Percentiles rank a stretch among this genome's conserved stretches.
Evolutionary conservation across 1,284 basidiomycete species (phyloP).

Genomic region (Xerocomus subilludens): DNA sequence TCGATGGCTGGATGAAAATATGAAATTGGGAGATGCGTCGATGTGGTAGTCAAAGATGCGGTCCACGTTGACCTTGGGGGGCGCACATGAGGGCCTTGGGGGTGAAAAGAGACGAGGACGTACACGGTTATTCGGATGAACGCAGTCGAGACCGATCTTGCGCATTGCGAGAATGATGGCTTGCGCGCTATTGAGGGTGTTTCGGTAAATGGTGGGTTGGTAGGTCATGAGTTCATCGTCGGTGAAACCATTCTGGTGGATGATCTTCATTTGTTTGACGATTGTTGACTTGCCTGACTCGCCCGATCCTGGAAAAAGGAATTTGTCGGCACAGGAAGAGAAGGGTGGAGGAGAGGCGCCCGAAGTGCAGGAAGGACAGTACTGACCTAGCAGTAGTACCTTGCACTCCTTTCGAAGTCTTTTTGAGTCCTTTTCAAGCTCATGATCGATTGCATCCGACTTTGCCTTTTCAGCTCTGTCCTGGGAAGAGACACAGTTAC

Average conservation of each 20-base stretch:
- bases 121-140: constrained; percentile 78
- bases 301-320: constrained; percentile 66
- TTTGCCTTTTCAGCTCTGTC: constrained; percentile 72
- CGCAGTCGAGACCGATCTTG: constrained; percentile 89
- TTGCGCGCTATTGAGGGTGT: constrained; percentile 96
- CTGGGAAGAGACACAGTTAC: constrained; percentile 70
- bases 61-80: constrained; percentile 64
- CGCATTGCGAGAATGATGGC: constrained; percentile 66
- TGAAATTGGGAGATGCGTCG: constrained; percentile 76
- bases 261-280: constrained; percentile 97
- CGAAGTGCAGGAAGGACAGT: constrained; percentile 34
- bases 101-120: constrained; percentile 56
- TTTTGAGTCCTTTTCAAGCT: constrained; percentile 77
- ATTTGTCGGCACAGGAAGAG: background rate
- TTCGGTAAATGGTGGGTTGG: constrained; percentile 97
- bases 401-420: constrained; percentile 93
- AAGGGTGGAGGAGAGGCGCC: constrained; percentile 30
- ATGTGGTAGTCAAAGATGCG: constrained; percentile 69
- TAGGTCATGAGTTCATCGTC: constrained; percentile 93
- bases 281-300: constrained; percentile 96
- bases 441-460: constrained; percentile 77
- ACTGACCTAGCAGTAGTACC: constrained; percentile 88
- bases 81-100: constrained; percentile 84
- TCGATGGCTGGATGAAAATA: constrained; percentile 82
- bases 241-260: constrained; percentile 92